Conservation (phyloP, 352 stramenopile species). For the Pilasporangium apinafurcum region DNA sequence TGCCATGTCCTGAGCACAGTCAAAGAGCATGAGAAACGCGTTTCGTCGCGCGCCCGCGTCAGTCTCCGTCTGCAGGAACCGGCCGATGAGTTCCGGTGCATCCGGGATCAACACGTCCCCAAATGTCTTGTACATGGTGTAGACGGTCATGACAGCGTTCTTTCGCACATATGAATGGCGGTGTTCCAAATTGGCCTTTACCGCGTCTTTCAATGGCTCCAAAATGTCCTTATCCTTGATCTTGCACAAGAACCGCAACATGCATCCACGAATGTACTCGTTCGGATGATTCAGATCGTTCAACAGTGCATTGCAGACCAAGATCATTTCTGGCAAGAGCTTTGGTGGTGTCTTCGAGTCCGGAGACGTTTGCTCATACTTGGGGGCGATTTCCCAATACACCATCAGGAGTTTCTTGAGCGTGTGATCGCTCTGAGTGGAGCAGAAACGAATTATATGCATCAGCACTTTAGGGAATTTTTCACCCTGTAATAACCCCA, state of each 20-base stretch:
- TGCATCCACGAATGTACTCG: conserved; percentile 99
- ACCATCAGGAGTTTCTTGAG: conserved; percentile 99
- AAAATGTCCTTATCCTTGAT: conserved; percentile 97
- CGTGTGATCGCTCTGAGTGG: conserved; percentile 98
- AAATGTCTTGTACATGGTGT: conserved; percentile 97
- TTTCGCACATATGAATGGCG: conserved; percentile 98
- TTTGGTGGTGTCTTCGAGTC: conserved; percentile 70
- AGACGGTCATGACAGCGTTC: conserved; percentile 97
- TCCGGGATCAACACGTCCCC: conserved; percentile 95
- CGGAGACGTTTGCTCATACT: conserved; percentile 88
- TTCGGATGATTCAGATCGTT: conserved; percentile 99
- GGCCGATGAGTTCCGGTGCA: conserved; percentile 96
- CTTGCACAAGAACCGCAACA: conserved; percentile 99
- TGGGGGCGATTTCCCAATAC: conserved; percentile 99
- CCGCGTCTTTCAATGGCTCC: conserved; percentile 82
- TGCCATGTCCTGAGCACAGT: conserved; percentile 95
- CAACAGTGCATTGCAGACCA: conserved; percentile 99
- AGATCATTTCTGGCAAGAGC: conserved; percentile 99
- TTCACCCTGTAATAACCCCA: conserved; percentile 97
- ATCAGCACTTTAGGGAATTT: conserved; percentile 98
- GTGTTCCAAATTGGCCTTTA: conserved; percentile 98
- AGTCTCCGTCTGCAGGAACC: conserved; percentile 93
- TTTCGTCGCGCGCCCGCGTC: conserved; percentile 94
- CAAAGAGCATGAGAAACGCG: conserved; percentile 99
- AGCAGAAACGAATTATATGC: conserved; percentile 99